Evolutionary conservation across 139 green algal genomes (phyloP).

Genomic region (Astrephomene gubernaculifera): DNA sequence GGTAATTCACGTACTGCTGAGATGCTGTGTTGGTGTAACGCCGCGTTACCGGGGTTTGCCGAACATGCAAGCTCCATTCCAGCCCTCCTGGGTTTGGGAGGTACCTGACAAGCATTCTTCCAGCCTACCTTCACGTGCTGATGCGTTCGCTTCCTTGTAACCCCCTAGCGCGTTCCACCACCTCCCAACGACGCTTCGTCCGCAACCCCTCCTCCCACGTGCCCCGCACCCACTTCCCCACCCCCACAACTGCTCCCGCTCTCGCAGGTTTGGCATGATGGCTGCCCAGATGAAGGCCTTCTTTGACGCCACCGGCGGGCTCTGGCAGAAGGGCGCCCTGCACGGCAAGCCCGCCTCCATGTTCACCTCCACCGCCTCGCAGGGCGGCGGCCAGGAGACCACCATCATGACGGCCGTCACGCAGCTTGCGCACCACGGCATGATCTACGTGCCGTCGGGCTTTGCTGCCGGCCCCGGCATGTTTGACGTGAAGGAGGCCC

Average conservation of each 20-base stretch:
- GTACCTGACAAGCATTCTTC: no score
- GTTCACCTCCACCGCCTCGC: conserved; percentile 68
- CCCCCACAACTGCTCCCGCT: no score
- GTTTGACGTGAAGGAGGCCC: conserved; percentile 62
- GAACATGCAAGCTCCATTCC: no score
- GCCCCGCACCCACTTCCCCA: no score
- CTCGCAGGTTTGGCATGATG: conserved; percentile 80
- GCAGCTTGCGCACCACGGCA: conserved; percentile 87
- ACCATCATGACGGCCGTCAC: conserved; percentile 74
- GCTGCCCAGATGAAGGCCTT: conserved; percentile 79
- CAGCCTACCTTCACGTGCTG: no score
- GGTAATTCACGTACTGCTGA: conserved; percentile 44
- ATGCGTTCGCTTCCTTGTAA: no score
- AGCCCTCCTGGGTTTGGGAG: no score
- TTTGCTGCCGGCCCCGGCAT: conserved; percentile 60
- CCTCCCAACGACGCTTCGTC: no score
- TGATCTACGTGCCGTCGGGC: conserved; percentile 87
- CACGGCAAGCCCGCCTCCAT: conserved; percentile 76
- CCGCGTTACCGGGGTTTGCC: no score
- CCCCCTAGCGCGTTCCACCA: no score
- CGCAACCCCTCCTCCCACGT: no score
- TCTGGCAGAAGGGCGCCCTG: conserved; percentile 59
- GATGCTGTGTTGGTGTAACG: no score
- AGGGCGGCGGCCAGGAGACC: conserved; percentile 86
- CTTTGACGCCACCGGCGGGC: conserved; percentile 80